phyloP scores from a whole-genome alignment of 345 rosid species.

The Camelina neglecta region DNA sequence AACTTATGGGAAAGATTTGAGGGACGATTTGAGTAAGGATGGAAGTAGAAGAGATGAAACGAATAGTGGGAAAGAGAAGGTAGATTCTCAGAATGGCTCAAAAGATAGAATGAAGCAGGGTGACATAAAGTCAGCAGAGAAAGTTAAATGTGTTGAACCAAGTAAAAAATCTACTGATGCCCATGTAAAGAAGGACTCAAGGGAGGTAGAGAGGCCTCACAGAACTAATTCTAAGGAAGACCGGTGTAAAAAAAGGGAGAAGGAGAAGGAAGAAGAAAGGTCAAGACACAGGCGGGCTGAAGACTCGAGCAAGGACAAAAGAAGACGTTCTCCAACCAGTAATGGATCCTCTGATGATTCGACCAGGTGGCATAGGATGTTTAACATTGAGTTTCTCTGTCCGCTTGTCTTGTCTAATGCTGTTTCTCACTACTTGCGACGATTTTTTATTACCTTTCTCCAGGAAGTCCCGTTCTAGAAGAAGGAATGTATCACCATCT shows the following conservation, averaged over 20 bases:
- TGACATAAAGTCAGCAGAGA: constrained; percentile 52
- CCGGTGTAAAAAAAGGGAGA: constrained; percentile 53
- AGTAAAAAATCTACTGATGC: constrained; percentile 51
- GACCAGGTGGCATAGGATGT: constrained; percentile 55
- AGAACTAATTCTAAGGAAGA: constrained; percentile 61
- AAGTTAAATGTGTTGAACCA: constrained; percentile 57
- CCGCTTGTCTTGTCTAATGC: constrained; percentile 21
- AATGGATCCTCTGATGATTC: constrained; percentile 79
- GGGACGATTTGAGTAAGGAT: constrained; percentile 45
- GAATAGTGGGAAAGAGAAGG: constrained; percentile 57
- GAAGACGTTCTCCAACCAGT: constrained; percentile 66
- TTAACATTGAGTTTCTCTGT: constrained; percentile 6
- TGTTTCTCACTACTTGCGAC: not conserved
- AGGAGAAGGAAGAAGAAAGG: constrained; percentile 60
- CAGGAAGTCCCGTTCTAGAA: constrained; percentile 71
- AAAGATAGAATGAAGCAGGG: constrained; percentile 56
- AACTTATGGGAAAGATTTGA: constrained; percentile 48
- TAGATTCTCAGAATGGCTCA: constrained; percentile 52
- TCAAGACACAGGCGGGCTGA: constrained; percentile 50
- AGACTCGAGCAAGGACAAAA: constrained; percentile 70
- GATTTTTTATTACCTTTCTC: constrained; percentile 19
- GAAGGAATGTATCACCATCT: constrained; percentile 68
- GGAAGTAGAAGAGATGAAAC: constrained; percentile 51
- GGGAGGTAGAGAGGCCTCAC: constrained; percentile 58
- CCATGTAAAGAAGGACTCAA: constrained; percentile 58